These are phyloP conservation scores for Thecaphora frezii DNA, from an alignment of 1,284 basidiomycete genomes.

Conservation along the genomic window DNA sequence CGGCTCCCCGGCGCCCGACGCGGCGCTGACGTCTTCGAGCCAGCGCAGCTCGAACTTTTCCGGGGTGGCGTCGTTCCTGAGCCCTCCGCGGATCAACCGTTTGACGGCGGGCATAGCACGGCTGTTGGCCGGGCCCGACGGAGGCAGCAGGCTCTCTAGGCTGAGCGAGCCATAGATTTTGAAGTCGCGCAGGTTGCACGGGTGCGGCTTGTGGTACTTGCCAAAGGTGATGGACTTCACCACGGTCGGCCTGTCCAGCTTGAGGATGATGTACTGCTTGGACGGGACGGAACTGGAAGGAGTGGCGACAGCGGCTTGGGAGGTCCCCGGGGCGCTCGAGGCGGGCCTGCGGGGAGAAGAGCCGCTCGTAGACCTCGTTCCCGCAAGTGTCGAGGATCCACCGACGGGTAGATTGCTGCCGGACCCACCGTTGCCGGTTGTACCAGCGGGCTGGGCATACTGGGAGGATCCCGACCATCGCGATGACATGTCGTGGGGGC, in stretches of 20 bases:
- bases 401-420: no score
- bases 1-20: constrained; percentile 19
- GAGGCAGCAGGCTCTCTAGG: constrained; percentile 28
- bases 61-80: constrained; percentile 53
- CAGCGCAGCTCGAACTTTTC: constrained; percentile 48
- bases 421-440: no score
- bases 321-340: constrained; percentile 4
- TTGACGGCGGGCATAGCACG: constrained; percentile 28
- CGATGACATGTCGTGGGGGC: constrained; percentile 42
- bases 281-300: constrained; percentile 5
- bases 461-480: constrained; percentile 46
- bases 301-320: constrained; percentile 6
- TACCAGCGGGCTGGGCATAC: constrained; percentile 8
- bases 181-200: constrained; percentile 58
- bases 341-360: constrained; percentile 12
- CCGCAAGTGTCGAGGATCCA: no score
- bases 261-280: constrained; percentile 57
- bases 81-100: constrained; percentile 45
- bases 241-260: constrained; percentile 50
- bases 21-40: constrained; percentile 30
- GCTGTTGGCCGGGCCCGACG: neutral
- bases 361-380: no score
- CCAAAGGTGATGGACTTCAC: constrained; percentile 56
- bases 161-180: constrained; percentile 55
- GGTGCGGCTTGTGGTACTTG: constrained; percentile 59